Evolutionary conservation across 2,329 filamentous ascomycete genomes (phyloP), one percentile per base, ranked within the genome.

Genomic region (Didymella arachidicola): DNA sequence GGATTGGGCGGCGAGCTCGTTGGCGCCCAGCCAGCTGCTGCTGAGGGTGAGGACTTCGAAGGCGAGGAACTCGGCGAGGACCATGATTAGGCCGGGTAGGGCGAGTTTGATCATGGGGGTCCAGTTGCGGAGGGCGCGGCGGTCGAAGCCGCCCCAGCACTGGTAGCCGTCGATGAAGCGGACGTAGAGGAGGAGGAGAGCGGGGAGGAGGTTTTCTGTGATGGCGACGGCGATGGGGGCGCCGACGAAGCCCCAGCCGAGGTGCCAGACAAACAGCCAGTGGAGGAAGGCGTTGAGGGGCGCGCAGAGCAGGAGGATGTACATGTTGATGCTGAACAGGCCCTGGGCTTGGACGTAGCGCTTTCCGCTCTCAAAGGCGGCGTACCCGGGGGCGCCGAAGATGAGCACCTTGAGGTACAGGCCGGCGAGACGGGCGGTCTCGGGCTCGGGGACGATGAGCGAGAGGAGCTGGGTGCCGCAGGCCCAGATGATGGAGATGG

Each of bases 41-140:
- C 88, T 87, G n/a, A 97, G 82, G 0, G 93, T 97, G 62, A 97
- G 82, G 47, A 97, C 87, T 76, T 98, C 94, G 75, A 98, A 98
- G 7, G 93, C 93, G 11, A 97, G 84, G 79, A 91, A 96, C 75
- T 98, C 94, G 5, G 94, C 93, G 75, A 96, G 88, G 2, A 98
- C 90, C 93, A 97, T 97, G 64, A 97, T 81, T 74, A 98, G 87
- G 1, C 94, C 94, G 0, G 94, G 93, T 12, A 97, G 80, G 0
- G 94, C 92, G 36, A 98, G 88, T 46, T 87, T 87, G 68, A 98
- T 86, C 94, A 96, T 96, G 8, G 89, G 89, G 1, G 83, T 82
- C 91, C 91, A 95, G 72, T 94, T 94, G 32, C 80, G 79, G 51
- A 93, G 82, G 0, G 89, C 89, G 38, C 86, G 85, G 58, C 78